phyloP scores from a whole-genome alignment of 2,329 filamentous ascomycete genomes.

The Dactylellina drechsleri region DNA sequence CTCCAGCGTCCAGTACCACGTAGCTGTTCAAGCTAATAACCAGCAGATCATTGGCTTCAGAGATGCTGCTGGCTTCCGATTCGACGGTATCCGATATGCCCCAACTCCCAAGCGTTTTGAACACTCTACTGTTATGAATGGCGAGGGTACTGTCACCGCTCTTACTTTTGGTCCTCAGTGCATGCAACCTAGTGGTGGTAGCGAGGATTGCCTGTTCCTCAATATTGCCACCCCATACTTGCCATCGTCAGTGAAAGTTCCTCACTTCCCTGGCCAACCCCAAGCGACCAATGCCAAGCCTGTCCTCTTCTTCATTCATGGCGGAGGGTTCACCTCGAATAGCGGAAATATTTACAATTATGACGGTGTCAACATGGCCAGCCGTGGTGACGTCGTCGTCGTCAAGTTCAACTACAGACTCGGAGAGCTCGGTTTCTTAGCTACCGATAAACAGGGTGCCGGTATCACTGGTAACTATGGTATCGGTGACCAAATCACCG shows the following conservation, averaged over 20 bases:
- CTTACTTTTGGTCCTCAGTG: slow-evolving; percentile 62
- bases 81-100: slow-evolving; percentile 66
- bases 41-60: slow-evolving; percentile 62
- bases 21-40: slow-evolving; percentile 62
- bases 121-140: slow-evolving; percentile 63
- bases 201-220: slow-evolving; percentile 66
- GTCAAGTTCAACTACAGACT: slow-evolving; percentile 63
- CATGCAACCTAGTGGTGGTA: slow-evolving; percentile 62
- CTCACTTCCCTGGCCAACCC: slow-evolving; percentile 16
- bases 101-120: slow-evolving; percentile 64
- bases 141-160: slow-evolving; percentile 61
- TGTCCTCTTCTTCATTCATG: slow-evolving; percentile 66
- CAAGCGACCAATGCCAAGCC: slow-evolving; percentile 61
- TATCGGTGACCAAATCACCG: slow-evolving; percentile 66
- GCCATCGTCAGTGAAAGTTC: slow-evolving; percentile 11
- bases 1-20: slow-evolving; percentile 60
- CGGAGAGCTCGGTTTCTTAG: slow-evolving; percentile 36
- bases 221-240: slow-evolving; percentile 61
- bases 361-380: slow-evolving; percentile 64
- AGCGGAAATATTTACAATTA: slow-evolving; percentile 61
- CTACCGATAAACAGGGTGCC: slow-evolving; percentile 62
- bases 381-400: slow-evolving; percentile 65
- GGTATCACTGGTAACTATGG: slow-evolving; percentile 64
- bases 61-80: slow-evolving; percentile 66
- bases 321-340: slow-evolving; percentile 63